Evolutionary conservation across 1,139 yeast genomes (phyloP).

Genomic region (Pichia cactophila): DNA sequence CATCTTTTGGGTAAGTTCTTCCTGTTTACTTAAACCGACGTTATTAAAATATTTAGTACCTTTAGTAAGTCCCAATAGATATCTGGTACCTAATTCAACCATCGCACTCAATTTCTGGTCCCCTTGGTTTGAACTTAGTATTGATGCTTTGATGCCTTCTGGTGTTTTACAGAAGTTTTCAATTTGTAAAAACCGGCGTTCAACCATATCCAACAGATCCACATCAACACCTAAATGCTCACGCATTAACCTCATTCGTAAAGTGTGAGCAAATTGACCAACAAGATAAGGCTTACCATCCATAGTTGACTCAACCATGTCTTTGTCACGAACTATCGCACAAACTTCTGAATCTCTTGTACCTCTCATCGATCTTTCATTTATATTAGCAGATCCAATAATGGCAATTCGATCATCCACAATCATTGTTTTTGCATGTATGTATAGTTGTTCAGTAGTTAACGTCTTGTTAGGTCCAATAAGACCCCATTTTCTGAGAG

Average conservation of each 20-base stretch:
- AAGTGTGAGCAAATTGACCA: constrained; percentile 81
- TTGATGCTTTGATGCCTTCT: constrained; percentile 39
- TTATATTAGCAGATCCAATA: constrained; percentile 94
- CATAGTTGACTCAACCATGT: constrained; percentile 68
- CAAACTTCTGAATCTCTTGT: constrained; percentile 92
- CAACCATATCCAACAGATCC: constrained; percentile 78
- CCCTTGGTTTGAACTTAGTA: constrained; percentile 20
- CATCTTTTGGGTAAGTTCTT: constrained; percentile 26
- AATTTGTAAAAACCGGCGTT: constrained; percentile 58
- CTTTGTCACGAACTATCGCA: constrained; percentile 76
- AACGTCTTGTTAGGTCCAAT: constrained; percentile 70
- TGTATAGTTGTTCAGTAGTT: constrained; percentile 85
- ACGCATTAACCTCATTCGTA: constrained; percentile 87
- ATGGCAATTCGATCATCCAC: constrained; percentile 93
- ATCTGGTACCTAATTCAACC: constrained; percentile 69
- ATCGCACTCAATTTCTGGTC: constrained; percentile 48
- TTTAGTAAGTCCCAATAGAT: constrained; percentile 41
- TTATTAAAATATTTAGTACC: constrained; percentile 27
- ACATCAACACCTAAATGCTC: constrained; percentile 94
- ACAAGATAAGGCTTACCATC: constrained; percentile 75
- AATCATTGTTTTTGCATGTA: constrained; percentile 86
- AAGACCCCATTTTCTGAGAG: constrained; percentile 92
- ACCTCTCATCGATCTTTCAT: constrained; percentile 94
- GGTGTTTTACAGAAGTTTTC: constrained; percentile 46
- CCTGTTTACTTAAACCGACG: constrained; percentile 1